phyloP scores from a whole-genome alignment of 495 filamentous ascomycete species.

The Penicillium paradoxum region DNA sequence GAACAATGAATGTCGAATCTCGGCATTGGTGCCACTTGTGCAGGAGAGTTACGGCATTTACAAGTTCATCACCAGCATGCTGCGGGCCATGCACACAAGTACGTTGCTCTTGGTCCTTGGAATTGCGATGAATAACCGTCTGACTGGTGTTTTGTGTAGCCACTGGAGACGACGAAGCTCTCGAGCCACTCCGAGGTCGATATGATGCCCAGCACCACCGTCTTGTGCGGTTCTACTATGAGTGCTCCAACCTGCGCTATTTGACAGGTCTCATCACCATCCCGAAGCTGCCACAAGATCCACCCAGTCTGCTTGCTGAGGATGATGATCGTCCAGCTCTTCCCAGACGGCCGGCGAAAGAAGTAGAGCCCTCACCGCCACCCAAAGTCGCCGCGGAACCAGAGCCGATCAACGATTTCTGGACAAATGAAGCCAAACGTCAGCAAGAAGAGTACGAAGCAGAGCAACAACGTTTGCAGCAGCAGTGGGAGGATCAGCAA shows the following conservation, averaged over 20 bases:
- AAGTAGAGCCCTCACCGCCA: constrained; percentile 58
- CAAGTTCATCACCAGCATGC: constrained; percentile 92
- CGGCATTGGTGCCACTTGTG: constrained; percentile 85
- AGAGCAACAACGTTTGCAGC: constrained; percentile 80
- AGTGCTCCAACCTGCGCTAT: constrained; percentile 95
- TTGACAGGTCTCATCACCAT: constrained; percentile 94
- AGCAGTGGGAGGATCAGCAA: constrained; percentile 71
- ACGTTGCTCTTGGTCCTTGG: constrained; percentile 23
- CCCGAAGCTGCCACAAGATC: constrained; percentile 90
- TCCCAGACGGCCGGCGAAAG: constrained; percentile 70
- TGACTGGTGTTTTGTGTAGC: constrained; percentile 44
- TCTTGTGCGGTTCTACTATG: constrained; percentile 95
- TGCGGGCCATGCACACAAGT: constrained; percentile 96
- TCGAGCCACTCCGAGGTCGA: constrained; percentile 77
- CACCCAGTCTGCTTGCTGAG: constrained; percentile 80
- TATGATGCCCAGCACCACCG: constrained; percentile 96
- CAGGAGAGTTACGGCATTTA: constrained; percentile 99
- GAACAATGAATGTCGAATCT: constrained; percentile 96
- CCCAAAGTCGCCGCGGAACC: constrained; percentile 68
- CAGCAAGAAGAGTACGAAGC: constrained; percentile 93
- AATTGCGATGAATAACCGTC: neutral
- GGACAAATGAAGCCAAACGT: constrained; percentile 84
- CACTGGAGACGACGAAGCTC: constrained; percentile 91
- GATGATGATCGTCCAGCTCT: constrained; percentile 78
- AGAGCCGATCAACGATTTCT: constrained; percentile 95